Percentiles rank a stretch among this genome's conserved stretches.
Evolutionary conservation across 2,329 filamentous ascomycete genomes (phyloP).

Genomic region (Xylariaceae sp.): DNA sequence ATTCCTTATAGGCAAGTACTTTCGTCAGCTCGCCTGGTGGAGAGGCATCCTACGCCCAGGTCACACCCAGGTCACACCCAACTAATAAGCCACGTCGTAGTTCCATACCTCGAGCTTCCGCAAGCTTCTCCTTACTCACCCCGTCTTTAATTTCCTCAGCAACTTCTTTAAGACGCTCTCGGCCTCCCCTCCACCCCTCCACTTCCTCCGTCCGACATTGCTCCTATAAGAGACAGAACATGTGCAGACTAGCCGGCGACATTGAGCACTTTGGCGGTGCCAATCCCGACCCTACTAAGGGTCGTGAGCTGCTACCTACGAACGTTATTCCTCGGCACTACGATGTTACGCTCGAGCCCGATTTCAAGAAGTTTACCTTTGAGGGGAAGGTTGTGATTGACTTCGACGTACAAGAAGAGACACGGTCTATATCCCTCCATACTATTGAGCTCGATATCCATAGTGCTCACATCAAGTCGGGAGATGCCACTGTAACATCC

Average conservation of each 20-base stretch:
- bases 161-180: conserved; percentile 19
- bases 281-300: conserved; percentile 60
- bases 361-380: conserved; percentile 87
- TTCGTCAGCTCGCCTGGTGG: conserved; percentile 10
- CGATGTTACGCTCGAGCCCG: conserved; percentile 86
- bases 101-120: conserved; percentile 16
- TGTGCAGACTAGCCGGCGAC: conserved; percentile 70
- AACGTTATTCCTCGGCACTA: conserved; percentile 95
- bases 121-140: conserved; percentile 27
- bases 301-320: conserved; percentile 83
- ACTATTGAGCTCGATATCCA: conserved; percentile 86
- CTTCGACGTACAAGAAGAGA: conserved; percentile 84
- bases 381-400: conserved; percentile 85
- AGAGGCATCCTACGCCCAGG: not conserved
- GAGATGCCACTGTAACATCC: conserved; percentile 62
- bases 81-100: conserved; percentile 20
- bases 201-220: conserved; percentile 55
- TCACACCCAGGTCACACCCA: not conserved
- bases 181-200: conserved; percentile 27
- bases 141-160: conserved; percentile 17
- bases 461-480: conserved; percentile 69
- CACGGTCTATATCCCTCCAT: conserved; percentile 85
- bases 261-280: conserved; percentile 60
- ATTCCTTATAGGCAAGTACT: conserved; percentile 25
- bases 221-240: conserved; percentile 74